Conservation (phyloP, 345 rosid species). For the Noccaea bulbosa region DNA sequence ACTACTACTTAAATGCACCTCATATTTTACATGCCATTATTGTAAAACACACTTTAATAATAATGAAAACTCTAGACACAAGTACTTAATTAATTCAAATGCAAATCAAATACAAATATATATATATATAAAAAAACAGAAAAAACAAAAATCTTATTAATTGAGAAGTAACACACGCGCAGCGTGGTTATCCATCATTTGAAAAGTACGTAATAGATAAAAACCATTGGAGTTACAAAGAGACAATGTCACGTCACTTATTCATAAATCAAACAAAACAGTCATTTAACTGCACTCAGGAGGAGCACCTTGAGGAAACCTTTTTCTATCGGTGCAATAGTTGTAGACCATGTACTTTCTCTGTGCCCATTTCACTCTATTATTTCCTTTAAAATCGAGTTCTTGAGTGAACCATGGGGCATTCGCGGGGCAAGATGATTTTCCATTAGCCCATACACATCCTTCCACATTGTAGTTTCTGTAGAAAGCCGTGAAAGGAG, state of each 20-base stretch:
- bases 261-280: conserved; percentile 11
- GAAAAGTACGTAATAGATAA: neutral
- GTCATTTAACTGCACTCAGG: conserved; percentile 27
- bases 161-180: neutral
- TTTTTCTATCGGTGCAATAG: conserved; percentile 41
- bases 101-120: conserved; percentile 8
- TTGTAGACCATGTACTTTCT: conserved; percentile 53
- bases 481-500: conserved; percentile 66
- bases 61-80: neutral
- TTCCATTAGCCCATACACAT: conserved; percentile 53
- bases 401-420: conserved; percentile 45
- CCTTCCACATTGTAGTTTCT: conserved; percentile 57
- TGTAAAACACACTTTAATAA: neutral
- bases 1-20: too few species aligned
- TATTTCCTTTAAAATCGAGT: conserved; percentile 39
- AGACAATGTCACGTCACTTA: conserved; percentile 5
- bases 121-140: neutral
- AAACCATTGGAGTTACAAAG: conserved; percentile 11
- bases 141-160: neutral
- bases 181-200: neutral
- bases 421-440: conserved; percentile 43
- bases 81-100: neutral
- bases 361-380: conserved; percentile 50
- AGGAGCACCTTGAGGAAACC: conserved; percentile 44
- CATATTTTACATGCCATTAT: neutral